Conservation (phyloP, 2,329 filamentous ascomycete species). For the Dryadomyces quercivorus region DNA sequence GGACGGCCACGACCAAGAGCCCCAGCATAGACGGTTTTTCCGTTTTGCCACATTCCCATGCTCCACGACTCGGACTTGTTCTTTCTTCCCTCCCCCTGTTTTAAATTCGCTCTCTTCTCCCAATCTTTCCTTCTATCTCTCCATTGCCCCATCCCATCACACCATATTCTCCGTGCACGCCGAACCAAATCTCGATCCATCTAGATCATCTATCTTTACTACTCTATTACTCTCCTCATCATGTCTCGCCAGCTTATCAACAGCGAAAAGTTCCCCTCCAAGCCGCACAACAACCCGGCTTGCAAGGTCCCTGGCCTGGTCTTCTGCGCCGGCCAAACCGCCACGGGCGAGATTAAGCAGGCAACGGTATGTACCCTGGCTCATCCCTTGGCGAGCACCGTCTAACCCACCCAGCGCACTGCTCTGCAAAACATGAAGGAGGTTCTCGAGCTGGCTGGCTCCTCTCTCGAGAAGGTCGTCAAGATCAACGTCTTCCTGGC, state of each 20-base stretch:
- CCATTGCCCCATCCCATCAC: not conserved
- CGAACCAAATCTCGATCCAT: too few relatives aligned
- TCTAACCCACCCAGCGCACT: conserved; percentile 27
- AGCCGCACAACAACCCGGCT: conserved; percentile 33
- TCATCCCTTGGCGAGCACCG: too few relatives aligned
- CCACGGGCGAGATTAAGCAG: conserved; percentile 34
- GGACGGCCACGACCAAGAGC: too few relatives aligned
- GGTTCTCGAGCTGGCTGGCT: conserved; percentile 49
- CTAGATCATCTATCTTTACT: too few relatives aligned
- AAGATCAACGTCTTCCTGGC: conserved; percentile 57
- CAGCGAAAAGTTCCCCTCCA: conserved; percentile 31
- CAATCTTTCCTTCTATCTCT: too few relatives aligned
- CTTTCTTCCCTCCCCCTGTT: too few relatives aligned
- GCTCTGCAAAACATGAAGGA: conserved; percentile 45
- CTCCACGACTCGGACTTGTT: too few relatives aligned
- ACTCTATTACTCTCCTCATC: conserved; percentile 4
- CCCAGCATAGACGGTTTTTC: too few relatives aligned
- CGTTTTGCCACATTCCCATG: too few relatives aligned
- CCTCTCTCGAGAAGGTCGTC: conserved; percentile 46
- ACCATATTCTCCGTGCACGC: too few relatives aligned
- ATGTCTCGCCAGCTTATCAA: conserved; percentile 35
- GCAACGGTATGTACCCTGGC: conserved; percentile 23
- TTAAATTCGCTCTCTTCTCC: too few relatives aligned
- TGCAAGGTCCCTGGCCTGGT: conserved; percentile 31
- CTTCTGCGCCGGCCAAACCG: conserved; percentile 34